These are phyloP conservation scores for Theileria parva DNA, from an alignment of 169 alveolate species.

Conservation along the genomic window DNA sequence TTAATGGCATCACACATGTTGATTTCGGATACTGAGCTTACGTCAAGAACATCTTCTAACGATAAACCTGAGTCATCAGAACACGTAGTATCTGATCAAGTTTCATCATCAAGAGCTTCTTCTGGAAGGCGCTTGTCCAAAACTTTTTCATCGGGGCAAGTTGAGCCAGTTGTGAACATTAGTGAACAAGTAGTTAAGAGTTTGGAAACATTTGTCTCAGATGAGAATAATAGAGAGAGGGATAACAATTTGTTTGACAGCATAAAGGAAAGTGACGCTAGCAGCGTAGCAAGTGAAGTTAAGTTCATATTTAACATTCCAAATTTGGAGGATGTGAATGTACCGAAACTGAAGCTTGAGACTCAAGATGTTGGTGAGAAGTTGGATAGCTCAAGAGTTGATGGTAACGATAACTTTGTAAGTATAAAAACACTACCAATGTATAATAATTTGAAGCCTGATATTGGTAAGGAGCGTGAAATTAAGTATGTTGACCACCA, in stretches of 20 bases:
- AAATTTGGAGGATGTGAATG: not conserved
- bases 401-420: slow-evolving; percentile 8
- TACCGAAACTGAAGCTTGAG: not conserved
- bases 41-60: not conserved
- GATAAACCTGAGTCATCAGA: not conserved
- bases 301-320: slow-evolving; percentile 2
- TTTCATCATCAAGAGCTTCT: not conserved
- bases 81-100: not conserved
- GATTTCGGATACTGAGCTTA: not conserved
- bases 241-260: not conserved
- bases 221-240: not conserved
- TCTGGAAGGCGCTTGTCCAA: not conserved
- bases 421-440: not conserved
- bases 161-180: not conserved
- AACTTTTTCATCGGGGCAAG: not conserved
- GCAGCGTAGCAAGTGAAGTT: slow-evolving; percentile 10
- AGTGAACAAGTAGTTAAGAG: not conserved
- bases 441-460: not conserved
- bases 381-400: slow-evolving; percentile 2
- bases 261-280: not conserved
- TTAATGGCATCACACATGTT: not conserved
- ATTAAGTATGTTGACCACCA: not conserved
- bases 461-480: not conserved
- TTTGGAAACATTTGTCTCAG: not conserved
- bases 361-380: not conserved